Evolutionary conservation across 345 rosid genomes (phyloP), one percentile per base, ranked within the genome.

Genomic region (Linum lewisii): DNA sequence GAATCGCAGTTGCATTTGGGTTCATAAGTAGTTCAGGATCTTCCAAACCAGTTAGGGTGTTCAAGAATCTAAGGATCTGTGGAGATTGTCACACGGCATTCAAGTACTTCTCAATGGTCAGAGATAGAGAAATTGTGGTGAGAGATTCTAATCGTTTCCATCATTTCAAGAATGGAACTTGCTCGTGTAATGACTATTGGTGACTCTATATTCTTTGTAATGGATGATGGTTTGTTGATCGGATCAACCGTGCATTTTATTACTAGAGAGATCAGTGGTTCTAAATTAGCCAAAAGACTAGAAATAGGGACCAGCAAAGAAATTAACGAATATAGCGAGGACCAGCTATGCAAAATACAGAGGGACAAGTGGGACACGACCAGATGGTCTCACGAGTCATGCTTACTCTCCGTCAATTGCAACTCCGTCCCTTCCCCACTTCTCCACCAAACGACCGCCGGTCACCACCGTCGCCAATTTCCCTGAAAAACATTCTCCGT

Each of bases 111-210:
- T 76, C 90, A 1, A 42, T 19, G 25, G 83, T 66, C 32, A 66
- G 73, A 1, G 71, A 75, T 64, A 79, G 93, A 77, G 84, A 83
- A 54, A 83, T 88, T 52, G 83, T 85, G 64, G 63, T 88, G 50
- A 82, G 92, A 57, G 93, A 85, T 77, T 82, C 82, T 15, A 82
- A 82, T 69, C 74, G 90, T 50, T 85, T 85, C 73, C 96, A 85
- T 72, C 90, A 85, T 80, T 76, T 88, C 66, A 80, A 67, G 67
- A 78, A 82, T 51, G 93, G 86, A n/a, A 69, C 51, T 47, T 85
- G 96, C 79, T 85, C 93, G 58, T 88, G 96, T 74, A 83, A 77
- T 45, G 93, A 81, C 57, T 85, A 85, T 50, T 85, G 87, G 88
- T 85, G 60, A 80, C 34, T 8, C 5, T 29, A 3, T 29, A 29